phyloP scores from a whole-genome alignment of 306 rosid genomes.

The Herpetospermum pedunculosum region DNA sequence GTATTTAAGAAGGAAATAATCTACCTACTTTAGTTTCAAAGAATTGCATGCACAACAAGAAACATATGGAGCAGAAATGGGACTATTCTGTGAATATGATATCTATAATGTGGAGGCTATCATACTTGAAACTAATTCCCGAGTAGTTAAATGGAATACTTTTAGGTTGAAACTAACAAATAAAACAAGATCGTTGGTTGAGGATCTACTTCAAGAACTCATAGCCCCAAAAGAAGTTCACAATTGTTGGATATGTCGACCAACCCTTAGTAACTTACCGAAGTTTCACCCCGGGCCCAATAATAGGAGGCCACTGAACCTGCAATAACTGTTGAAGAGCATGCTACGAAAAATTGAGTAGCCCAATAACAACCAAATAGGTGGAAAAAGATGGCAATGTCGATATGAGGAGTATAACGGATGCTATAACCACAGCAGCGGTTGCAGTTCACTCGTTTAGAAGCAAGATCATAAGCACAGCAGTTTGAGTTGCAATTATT shows the following conservation, averaged over 20 bases:
- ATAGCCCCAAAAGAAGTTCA: neutral
- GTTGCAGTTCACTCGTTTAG: slow-evolving; percentile 59
- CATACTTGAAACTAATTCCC: neutral
- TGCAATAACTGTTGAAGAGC: slow-evolving; percentile 81
- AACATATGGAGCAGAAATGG: neutral
- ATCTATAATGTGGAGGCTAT: neutral
- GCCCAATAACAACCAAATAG: slow-evolving; percentile 93
- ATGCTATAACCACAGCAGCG: slow-evolving; percentile 78
- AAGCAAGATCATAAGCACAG: slow-evolving; percentile 60
- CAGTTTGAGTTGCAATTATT: slow-evolving; percentile 69
- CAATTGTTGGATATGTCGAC: neutral
- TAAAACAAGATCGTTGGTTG: neutral
- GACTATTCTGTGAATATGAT: neutral
- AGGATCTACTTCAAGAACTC: neutral
- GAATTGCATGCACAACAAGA: neutral
- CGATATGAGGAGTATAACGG: slow-evolving; percentile 71
- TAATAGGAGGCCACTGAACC: slow-evolving; percentile 94
- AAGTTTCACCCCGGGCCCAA: slow-evolving; percentile 80
- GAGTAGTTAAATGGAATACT: neutral
- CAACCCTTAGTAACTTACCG: slow-evolving; percentile 44
- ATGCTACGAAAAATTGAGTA: slow-evolving; percentile 79
- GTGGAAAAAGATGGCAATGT: slow-evolving; percentile 79
- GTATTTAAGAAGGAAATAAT: neutral
- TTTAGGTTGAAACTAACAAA: neutral
- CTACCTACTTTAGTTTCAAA: neutral